Evolutionary conservation across 257 asterid genomes (phyloP).

Genomic region (Salvia splendens): DNA sequence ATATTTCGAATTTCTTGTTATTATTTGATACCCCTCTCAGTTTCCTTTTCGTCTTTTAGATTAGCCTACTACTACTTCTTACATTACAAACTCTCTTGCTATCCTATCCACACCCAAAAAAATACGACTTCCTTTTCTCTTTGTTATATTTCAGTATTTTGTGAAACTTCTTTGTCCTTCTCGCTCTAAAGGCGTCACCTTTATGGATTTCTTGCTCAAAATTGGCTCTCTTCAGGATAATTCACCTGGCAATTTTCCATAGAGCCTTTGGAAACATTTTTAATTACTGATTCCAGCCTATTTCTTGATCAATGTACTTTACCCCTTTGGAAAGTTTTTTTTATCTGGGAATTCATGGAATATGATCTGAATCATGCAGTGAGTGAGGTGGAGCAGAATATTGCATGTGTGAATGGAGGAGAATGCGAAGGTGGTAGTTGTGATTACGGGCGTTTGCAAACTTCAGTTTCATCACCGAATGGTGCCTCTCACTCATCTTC

Average conservation of each 20-base stretch:
- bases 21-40: slow-evolving; percentile 64
- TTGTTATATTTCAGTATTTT: slow-evolving; percentile 5
- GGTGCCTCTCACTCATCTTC: slow-evolving; percentile 34
- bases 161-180: slow-evolving; percentile 31
- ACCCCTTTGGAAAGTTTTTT: slow-evolving; percentile 1
- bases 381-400: slow-evolving; percentile 59
- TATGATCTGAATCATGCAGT: slow-evolving; percentile 81
- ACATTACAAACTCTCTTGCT: background rate
- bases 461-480: slow-evolving; percentile 47
- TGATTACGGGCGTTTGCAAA: too few species aligned
- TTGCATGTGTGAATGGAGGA: slow-evolving; percentile 52
- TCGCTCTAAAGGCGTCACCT: background rate
- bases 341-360: slow-evolving; percentile 56
- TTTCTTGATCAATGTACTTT: slow-evolving; percentile 22
- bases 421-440: slow-evolving; percentile 44
- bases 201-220: slow-evolving; percentile 40
- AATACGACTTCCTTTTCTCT: slow-evolving; percentile 33
- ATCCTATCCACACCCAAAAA: background rate
- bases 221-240: slow-evolving; percentile 36
- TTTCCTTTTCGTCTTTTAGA: slow-evolving; percentile 33
- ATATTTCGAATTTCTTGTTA: slow-evolving; percentile 78
- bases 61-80: background rate
- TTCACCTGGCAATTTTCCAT: slow-evolving; percentile 30
- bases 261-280: slow-evolving; percentile 24
- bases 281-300: slow-evolving; percentile 36